These are phyloP conservation scores for Petasospora rhodanensis DNA, from an alignment of 1,139 yeast genomes.

Conservation along the genomic window DNA sequence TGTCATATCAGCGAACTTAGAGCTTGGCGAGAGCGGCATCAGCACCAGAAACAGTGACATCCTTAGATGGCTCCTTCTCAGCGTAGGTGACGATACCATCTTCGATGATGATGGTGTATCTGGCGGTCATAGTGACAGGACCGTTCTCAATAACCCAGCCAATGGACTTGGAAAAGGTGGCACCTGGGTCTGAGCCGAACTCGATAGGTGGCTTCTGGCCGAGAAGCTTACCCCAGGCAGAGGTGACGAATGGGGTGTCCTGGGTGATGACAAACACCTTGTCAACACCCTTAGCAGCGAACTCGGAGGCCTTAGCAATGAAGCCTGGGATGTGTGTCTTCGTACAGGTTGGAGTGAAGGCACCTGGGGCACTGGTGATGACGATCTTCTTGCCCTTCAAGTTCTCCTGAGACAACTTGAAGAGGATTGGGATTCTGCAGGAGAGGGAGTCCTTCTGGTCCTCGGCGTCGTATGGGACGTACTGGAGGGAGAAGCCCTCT, in stretches of 20 bases:
- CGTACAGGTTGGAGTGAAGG: constrained; percentile 88
- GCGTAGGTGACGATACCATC: constrained; percentile 61
- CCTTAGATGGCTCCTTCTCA: constrained; percentile 59
- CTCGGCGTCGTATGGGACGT: constrained; percentile 25
- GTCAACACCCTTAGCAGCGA: constrained; percentile 66
- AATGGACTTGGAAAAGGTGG: constrained; percentile 53
- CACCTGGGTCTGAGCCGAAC: constrained; percentile 73
- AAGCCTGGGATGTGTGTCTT: constrained; percentile 78
- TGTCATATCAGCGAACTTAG: no score
- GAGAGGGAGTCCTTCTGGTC: constrained; percentile 24
- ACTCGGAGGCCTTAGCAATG: constrained; percentile 45
- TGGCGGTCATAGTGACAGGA: constrained; percentile 59
- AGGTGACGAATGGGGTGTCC: constrained; percentile 76
- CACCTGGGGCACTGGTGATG: constrained; percentile 84
- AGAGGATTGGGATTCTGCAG: constrained; percentile 24
- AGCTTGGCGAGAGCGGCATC: constrained; percentile 46
- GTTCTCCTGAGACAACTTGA: constrained; percentile 23
- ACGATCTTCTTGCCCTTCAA: constrained; percentile 41
- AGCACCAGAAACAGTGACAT: constrained; percentile 60
- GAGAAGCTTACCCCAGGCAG: constrained; percentile 79
- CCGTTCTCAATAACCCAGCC: constrained; percentile 59
- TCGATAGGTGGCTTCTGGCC: constrained; percentile 43
- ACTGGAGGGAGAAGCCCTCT: constrained; percentile 25
- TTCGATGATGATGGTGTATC: constrained; percentile 69
- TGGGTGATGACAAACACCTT: constrained; percentile 68